These are phyloP conservation scores for Capsella rubella DNA, from an alignment of 441 rosid genomes.

Conservation along the genomic window DNA sequence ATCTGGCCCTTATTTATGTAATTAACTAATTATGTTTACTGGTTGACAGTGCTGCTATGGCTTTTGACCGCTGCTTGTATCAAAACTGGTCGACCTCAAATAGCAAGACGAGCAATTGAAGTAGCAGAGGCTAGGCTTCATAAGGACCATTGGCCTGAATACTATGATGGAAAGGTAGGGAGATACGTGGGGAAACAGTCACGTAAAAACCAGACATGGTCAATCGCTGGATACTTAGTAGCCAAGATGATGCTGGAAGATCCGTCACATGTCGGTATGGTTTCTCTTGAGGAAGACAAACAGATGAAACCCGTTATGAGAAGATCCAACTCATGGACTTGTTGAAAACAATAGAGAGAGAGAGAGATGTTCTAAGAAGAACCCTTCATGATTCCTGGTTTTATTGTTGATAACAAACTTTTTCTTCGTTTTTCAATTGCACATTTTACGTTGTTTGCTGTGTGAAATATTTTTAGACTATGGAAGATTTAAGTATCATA, in stretches of 20 bases:
- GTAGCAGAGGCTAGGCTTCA: slow-evolving; percentile 71
- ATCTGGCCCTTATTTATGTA: slow-evolving; percentile 14
- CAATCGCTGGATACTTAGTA: slow-evolving; percentile 89
- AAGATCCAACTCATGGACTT: slow-evolving; percentile 85
- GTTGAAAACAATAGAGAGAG: slow-evolving; percentile 39
- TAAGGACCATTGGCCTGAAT: slow-evolving; percentile 90
- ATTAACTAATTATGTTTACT: neutral
- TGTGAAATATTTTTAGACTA: slow-evolving; percentile 37
- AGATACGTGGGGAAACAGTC: slow-evolving; percentile 86
- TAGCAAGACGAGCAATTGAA: slow-evolving; percentile 81
- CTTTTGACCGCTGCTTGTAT: slow-evolving; percentile 88
- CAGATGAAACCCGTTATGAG: slow-evolving; percentile 75
- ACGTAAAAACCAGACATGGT: slow-evolving; percentile 86
- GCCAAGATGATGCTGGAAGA: slow-evolving; percentile 96
- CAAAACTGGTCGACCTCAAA: slow-evolving; percentile 90
- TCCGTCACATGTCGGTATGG: slow-evolving; percentile 91
- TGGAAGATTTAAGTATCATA: slow-evolving; percentile 27
- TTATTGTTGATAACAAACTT: slow-evolving; percentile 15
- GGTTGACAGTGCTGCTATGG: slow-evolving; percentile 81
- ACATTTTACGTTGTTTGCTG: slow-evolving; percentile 27
- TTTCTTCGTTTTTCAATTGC: slow-evolving; percentile 23
- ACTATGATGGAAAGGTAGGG: slow-evolving; percentile 89
- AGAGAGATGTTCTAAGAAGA: slow-evolving; percentile 15
- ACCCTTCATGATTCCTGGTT: slow-evolving; percentile 26
- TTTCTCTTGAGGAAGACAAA: slow-evolving; percentile 88